These are phyloP conservation scores for Monilinia aucupariae DNA, from an alignment of 2,329 filamentous ascomycete species.

Conservation along the genomic window DNA sequence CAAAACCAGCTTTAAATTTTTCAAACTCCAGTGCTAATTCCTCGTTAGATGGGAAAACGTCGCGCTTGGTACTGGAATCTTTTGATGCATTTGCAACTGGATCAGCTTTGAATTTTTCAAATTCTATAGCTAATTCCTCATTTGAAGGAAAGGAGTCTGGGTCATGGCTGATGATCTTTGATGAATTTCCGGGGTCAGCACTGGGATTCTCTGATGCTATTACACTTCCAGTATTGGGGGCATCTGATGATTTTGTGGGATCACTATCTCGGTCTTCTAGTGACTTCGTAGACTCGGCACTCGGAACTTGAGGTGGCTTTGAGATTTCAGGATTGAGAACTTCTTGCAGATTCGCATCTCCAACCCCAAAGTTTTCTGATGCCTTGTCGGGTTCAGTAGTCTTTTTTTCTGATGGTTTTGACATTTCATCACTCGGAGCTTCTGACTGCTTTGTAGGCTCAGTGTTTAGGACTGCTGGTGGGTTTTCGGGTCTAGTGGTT, in stretches of 20 bases:
- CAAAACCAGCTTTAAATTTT: constrained; percentile 1
- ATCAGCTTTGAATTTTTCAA: background rate
- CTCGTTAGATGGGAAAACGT: constrained; percentile 1
- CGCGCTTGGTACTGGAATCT: background rate
- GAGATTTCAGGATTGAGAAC: background rate
- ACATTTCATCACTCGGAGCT: background rate
- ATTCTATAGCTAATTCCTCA: background rate
- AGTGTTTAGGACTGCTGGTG: background rate
- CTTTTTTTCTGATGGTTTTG: background rate
- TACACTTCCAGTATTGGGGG: background rate
- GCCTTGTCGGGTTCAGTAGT: background rate
- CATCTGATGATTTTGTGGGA: background rate
- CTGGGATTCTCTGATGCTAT: background rate
- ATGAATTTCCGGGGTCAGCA: background rate
- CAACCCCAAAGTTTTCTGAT: background rate
- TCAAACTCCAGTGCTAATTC: constrained; percentile 4
- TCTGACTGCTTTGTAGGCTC: background rate
- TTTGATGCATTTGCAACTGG: background rate
- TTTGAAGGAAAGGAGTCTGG: background rate
- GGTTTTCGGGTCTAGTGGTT: background rate
- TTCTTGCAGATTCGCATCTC: background rate
- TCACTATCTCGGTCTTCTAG: background rate
- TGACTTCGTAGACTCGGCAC: background rate
- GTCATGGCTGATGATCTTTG: background rate
- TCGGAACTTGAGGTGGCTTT: background rate